phyloP scores from a whole-genome alignment of 805 yeast genomes.

The Starmerella apicola region DNA sequence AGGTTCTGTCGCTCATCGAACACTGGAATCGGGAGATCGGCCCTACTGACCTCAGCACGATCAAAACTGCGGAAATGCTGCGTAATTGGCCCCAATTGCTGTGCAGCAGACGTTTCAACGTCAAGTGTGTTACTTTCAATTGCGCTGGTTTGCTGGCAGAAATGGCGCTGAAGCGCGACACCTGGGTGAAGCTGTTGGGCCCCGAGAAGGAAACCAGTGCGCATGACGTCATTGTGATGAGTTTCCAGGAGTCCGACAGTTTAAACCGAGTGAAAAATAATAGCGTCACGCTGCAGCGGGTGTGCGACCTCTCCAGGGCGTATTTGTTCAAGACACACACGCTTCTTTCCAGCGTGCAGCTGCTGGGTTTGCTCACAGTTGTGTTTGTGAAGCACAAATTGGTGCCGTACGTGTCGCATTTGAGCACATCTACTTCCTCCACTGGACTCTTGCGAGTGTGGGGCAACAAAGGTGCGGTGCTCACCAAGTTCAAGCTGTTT shows the following conservation, averaged over 20 bases:
- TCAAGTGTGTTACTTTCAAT: constrained; percentile 31
- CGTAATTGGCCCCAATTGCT: constrained; percentile 13
- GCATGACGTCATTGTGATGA: constrained; percentile 67
- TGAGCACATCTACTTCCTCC: constrained; percentile 37
- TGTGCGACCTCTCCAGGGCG: constrained; percentile 19
- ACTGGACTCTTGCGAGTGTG: constrained; percentile 45
- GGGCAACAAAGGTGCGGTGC: constrained; percentile 53
- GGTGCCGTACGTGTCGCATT: constrained; percentile 30
- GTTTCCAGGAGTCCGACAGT: constrained; percentile 64
- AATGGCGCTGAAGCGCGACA: constrained; percentile 9
- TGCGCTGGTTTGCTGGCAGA: constrained; percentile 18
- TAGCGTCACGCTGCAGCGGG: constrained; percentile 22
- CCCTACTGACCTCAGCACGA: constrained; percentile 21
- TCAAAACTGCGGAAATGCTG: constrained; percentile 15
- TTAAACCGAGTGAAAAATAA: constrained; percentile 27
- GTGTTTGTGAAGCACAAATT: constrained; percentile 30
- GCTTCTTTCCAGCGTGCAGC: constrained; percentile 35
- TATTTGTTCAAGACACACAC: constrained; percentile 25
- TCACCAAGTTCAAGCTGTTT: constrained; percentile 32
- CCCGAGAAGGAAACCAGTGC: constrained; percentile 17
- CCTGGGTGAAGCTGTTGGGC: constrained; percentile 20
- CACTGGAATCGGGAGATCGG: constrained; percentile 19
- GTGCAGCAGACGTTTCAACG: constrained; percentile 13
- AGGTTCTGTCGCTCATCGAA: constrained; percentile 12
- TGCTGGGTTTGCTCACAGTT: constrained; percentile 41